Percentiles rank a stretch among this genome's conserved stretches.
Evolutionary conservation across 352 stramenopile species (phyloP).

Genomic region (Detonula confervacea): DNA sequence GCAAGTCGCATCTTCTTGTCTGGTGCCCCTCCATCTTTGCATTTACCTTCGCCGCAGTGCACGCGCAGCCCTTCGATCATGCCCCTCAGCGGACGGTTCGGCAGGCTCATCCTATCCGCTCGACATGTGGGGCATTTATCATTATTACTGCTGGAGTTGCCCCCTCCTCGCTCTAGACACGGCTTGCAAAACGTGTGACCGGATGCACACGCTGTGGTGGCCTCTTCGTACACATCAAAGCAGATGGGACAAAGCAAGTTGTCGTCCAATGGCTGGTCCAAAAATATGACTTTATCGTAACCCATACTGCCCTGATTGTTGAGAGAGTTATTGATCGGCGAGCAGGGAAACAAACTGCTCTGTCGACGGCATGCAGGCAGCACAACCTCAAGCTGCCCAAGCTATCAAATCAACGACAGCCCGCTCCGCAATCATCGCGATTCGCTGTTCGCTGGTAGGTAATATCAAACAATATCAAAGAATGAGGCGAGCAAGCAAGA

Average conservation of each 20-base stretch:
- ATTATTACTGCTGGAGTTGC: neutral
- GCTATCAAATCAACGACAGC: too few species aligned
- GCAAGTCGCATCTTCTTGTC: neutral
- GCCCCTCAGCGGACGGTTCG: constrained; percentile 5
- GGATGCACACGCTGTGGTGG: constrained; percentile 7
- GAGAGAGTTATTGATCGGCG: too few species aligned
- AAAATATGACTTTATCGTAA: neutral
- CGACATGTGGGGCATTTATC: neutral
- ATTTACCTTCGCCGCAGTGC: neutral
- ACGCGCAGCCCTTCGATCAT: constrained; percentile 13
- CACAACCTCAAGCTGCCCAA: too few species aligned
- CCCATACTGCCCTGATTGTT: neutral
- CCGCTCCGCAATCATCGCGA: too few species aligned
- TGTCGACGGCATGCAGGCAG: too few species aligned
- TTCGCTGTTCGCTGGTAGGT: too few species aligned
- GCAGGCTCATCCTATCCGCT: neutral
- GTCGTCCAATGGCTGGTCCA: neutral
- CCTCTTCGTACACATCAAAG: constrained; percentile 12
- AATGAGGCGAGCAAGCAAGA: too few species aligned
- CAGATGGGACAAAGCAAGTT: constrained; percentile 13
- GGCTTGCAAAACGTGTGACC: constrained; percentile 21
- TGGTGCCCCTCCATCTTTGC: neutral
- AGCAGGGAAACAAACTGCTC: too few species aligned
- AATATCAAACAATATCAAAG: too few species aligned
- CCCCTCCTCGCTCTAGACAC: neutral